Evolutionary conservation across 2,329 filamentous ascomycete species (phyloP).

Genomic region (Cladorrhinum sp.): DNA sequence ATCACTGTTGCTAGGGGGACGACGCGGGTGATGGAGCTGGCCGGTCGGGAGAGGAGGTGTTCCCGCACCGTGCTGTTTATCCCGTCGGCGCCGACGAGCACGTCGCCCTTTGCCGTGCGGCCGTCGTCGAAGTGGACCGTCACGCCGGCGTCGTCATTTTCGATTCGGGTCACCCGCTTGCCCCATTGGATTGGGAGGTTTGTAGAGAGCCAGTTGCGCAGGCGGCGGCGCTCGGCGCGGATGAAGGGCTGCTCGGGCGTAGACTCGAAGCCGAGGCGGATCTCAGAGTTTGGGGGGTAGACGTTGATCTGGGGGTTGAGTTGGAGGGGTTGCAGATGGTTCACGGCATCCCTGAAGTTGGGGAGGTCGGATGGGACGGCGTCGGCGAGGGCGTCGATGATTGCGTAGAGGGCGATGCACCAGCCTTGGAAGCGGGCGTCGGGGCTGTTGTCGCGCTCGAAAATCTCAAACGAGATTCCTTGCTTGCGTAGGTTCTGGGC

Average conservation of each 20-base stretch:
- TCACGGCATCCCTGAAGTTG: background rate
- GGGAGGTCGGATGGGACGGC: background rate
- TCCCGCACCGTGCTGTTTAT: background rate
- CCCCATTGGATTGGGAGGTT: background rate
- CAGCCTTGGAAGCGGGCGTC: conserved; percentile 28
- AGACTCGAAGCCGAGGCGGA: background rate
- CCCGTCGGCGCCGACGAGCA: background rate
- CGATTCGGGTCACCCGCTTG: background rate
- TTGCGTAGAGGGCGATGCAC: background rate
- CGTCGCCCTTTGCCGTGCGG: background rate
- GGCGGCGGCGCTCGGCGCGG: background rate
- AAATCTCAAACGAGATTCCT: conserved; percentile 36
- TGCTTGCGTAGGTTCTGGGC: conserved; percentile 37
- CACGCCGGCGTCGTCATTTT: background rate
- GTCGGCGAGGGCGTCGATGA: background rate
- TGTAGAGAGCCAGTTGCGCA: background rate
- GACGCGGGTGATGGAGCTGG: background rate
- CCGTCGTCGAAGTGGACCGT: background rate
- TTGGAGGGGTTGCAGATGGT: background rate
- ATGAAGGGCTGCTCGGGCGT: background rate
- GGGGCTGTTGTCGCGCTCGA: conserved; percentile 36
- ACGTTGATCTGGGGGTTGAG: background rate
- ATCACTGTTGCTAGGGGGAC: background rate
- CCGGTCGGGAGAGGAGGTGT: background rate
- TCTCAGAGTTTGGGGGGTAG: background rate